Base-by-base conservation (phyloP, 2,329 filamentous ascomycete species). In the Bipolaris gigantea region DNA sequence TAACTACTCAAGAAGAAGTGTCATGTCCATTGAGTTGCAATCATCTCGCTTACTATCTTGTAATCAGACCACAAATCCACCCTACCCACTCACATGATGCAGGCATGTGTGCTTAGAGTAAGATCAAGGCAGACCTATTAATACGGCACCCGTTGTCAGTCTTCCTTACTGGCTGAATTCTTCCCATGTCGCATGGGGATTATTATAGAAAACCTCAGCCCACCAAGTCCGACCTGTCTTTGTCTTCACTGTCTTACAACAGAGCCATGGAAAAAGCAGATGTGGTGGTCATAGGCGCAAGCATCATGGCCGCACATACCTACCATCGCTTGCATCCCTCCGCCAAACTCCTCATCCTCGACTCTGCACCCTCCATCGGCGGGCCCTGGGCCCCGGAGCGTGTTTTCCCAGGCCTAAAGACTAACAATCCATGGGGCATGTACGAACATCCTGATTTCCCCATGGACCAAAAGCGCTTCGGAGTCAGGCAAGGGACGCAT, bases 401-500 rank as follows among this genome's bases (percentile, higher is more conserved):
- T 4, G 60, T 76, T 13, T 78, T 76, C 50, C 76, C 76, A 4
- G 75, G 75, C 7, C 65, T 79, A 4, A 75, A 73, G 53, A 76
- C 76, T 4, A 79, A 79, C 60, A 79, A 78, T 40, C 66, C 77
- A 23, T 66, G 69, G 39, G 73, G 76, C 5, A 73, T 70, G 16
- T 74, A 76, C 34, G 74, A 77, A 54, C 74, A 73, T 49, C 70
- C 72, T 4, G 76, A 78, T 63, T 63, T 73, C 27, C 69, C 71
- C 15, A 69, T 74, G 67, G 47, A 67, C 21, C 57, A 65, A 46
- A 63, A 51, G 13, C 63, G 41, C 21, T 72, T 66, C 30, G 65
- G 58, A 0, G 77, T 82, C 35, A 76, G 78, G 46, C 62, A 70
- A 6, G 82, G 81, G 15, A 69, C 86, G 47, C 85, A 88, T 66